These are phyloP conservation scores for Penicillium goetzii DNA, from an alignment of 495 filamentous ascomycete species.

Conservation along the genomic window DNA sequence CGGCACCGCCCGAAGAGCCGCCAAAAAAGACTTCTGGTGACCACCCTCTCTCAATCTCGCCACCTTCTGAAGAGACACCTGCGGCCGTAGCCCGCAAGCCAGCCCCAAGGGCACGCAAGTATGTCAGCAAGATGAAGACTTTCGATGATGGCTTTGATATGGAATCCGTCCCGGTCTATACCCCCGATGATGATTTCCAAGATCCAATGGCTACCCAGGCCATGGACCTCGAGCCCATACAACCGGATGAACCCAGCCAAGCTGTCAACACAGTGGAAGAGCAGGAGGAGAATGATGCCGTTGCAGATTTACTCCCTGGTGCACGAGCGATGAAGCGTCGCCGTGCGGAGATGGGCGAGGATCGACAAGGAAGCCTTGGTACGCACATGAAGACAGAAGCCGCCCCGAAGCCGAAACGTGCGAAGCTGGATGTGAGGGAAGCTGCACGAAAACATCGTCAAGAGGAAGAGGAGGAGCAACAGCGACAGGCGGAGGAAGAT, in stretches of 20 bases:
- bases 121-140: slow-evolving; percentile 70
- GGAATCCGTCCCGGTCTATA: slow-evolving; percentile 45
- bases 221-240: slow-evolving; percentile 34
- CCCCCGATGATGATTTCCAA: slow-evolving; percentile 24
- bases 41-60: not conserved
- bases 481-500: slow-evolving; percentile 47
- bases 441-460: slow-evolving; percentile 69
- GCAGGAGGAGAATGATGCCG: slow-evolving; percentile 55
- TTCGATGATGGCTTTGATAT: slow-evolving; percentile 67
- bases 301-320: slow-evolving; percentile 70
- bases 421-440: slow-evolving; percentile 72
- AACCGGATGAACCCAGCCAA: slow-evolving; percentile 17
- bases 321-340: slow-evolving; percentile 74
- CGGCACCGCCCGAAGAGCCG: slow-evolving; percentile 5
- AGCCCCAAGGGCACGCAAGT: slow-evolving; percentile 40
- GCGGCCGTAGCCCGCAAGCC: slow-evolving; percentile 24
- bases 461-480: slow-evolving; percentile 54
- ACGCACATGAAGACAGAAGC: slow-evolving; percentile 26
- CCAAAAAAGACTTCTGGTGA: not conserved
- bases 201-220: slow-evolving; percentile 20
- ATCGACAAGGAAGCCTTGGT: slow-evolving; percentile 14
- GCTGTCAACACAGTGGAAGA: slow-evolving; percentile 34
- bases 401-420: slow-evolving; percentile 44
- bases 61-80: slow-evolving; percentile 16
- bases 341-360: slow-evolving; percentile 37